Evolutionary conservation across 257 asterid genomes (phyloP), one percentile per base, ranked within the genome.

Genomic region (Asclepias syriaca): DNA sequence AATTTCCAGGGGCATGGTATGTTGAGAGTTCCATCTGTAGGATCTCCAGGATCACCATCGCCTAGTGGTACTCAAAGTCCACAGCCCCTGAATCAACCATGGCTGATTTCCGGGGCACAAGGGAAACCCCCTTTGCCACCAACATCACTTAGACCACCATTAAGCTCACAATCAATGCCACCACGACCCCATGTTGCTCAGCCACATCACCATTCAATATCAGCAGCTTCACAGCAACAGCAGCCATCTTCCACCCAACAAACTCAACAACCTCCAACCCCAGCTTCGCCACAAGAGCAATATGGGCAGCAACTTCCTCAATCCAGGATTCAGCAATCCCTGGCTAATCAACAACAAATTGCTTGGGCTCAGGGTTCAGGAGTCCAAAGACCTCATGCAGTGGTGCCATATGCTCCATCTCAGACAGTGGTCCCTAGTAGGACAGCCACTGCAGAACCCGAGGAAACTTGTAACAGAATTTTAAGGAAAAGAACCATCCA

Each of bases 401-500:
- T 71, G 81, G 53, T 75, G 24, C 96, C 79, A 67, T 56, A 96
- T 55, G 54, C 77, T 83, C 72, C 85, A 5, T 64, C 76, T 46
- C 86, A 68, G 58, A 51, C 85, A 71, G 90, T 83, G 56, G 43
- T 73, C 32, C 83, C 78, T 37, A 77, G 68, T 78, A 86, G 76
- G 72, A 65, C 80, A 78, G 71, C 86, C 43, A 46, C 21, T 72
- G 83, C 78, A 57, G 98, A 91, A 77, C 74, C 77, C 66, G 96
- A 79, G 72, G 97, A 89, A 75, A 13, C 81, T 54, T 83, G 92
- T 69, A 85, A 72, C 69, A 85, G 89, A 82, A 76, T 89, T 49
- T 66, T 93, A 70, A 87, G 92, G 80, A 91, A 89, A 82, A 85
- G 97, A 80, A 91, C 94, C 84, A 87, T 93, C 82, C 94, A 87